phyloP scores from a whole-genome alignment of 495 filamentous ascomycete genomes.

The Xylaria longipes region DNA sequence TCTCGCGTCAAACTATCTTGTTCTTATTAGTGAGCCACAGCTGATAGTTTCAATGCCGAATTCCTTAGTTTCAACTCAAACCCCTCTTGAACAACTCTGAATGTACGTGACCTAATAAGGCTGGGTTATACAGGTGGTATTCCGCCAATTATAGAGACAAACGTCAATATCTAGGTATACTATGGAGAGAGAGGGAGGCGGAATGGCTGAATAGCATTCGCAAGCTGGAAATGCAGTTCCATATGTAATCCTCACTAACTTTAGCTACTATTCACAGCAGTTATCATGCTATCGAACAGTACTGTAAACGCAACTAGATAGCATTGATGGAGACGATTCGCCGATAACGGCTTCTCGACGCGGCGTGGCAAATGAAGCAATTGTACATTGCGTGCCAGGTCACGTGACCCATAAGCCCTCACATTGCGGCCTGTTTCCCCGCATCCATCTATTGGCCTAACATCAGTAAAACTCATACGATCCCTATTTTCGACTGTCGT shows the following conservation, averaged over 20 bases:
- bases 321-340: background rate
- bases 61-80: background rate
- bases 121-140: background rate
- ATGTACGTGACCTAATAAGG: background rate
- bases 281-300: background rate
- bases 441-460: no score
- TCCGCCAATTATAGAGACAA: background rate
- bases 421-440: no score
- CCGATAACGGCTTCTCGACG: slow-evolving; percentile 13
- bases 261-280: background rate
- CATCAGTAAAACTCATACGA: no score
- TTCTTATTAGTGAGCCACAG: background rate
- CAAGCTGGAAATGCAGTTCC: background rate
- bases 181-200: background rate
- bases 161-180: background rate
- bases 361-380: background rate
- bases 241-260: background rate
- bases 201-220: background rate
- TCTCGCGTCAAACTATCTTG: background rate
- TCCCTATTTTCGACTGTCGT: no score
- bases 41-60: background rate
- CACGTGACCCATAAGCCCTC: no score
- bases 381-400: no score
- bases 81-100: background rate
- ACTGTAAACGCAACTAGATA: background rate